These are phyloP conservation scores for Papilionanthe hybrid DNA, from an alignment of 116 monocot species.

Conservation along the genomic window DNA sequence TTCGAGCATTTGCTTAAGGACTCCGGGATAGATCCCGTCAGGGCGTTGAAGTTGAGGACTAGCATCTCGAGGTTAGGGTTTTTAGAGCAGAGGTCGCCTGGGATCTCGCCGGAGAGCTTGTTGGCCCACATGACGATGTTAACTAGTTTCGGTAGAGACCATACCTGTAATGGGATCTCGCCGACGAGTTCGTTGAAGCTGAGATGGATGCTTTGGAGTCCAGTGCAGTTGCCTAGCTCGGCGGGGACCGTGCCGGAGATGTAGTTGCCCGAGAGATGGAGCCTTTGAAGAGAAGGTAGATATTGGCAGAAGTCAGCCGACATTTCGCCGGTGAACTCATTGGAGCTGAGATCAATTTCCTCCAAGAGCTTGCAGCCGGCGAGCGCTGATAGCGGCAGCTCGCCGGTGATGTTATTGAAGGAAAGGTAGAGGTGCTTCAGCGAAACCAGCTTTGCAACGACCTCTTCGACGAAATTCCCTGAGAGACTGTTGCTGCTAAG, in stretches of 20 bases:
- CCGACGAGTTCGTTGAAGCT: conserved; percentile 70
- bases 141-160: conserved; percentile 41
- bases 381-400: conserved; percentile 36
- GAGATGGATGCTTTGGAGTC: conserved; percentile 53
- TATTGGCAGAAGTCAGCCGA: conserved; percentile 43
- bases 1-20: conserved; percentile 50
- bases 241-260: conserved; percentile 47
- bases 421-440: conserved; percentile 35
- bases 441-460: conserved; percentile 39
- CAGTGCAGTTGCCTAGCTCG: conserved; percentile 41
- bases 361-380: conserved; percentile 39
- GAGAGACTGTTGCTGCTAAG: conserved; percentile 65
- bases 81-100: conserved; percentile 44
- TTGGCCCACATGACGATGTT: conserved; percentile 73
- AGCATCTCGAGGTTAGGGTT: conserved; percentile 41
- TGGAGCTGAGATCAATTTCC: conserved; percentile 66
- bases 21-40: conserved; percentile 53
- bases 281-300: conserved; percentile 37
- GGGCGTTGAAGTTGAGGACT: conserved; percentile 60
- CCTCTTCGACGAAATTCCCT: conserved; percentile 41
- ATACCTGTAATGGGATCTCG: conserved; percentile 45
- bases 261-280: conserved; percentile 54
- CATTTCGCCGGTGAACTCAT: conserved; percentile 54
- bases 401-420: conserved; percentile 67
- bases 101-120: conserved; percentile 57